Evolutionary conservation across 176 grass and related monocot genomes (phyloP).

Genomic region (Eleusine indica): DNA sequence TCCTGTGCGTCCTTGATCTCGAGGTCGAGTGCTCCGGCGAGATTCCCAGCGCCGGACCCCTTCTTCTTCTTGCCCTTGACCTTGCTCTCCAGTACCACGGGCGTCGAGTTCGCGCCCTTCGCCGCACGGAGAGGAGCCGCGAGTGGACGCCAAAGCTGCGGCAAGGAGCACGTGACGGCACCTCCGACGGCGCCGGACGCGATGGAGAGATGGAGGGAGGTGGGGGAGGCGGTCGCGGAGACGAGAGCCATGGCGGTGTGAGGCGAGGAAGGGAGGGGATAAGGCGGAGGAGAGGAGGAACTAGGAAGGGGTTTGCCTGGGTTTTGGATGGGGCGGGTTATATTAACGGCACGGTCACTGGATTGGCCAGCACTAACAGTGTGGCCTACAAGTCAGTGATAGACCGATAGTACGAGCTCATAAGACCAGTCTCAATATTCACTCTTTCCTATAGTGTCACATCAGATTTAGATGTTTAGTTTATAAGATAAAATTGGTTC

Average conservation of each 20-base stretch:
- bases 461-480: too few species aligned
- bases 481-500: too few species aligned
- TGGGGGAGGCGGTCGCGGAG: not conserved
- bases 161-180: not conserved
- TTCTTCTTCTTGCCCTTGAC: constrained; percentile 59
- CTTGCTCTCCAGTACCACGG: constrained; percentile 46
- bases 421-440: too few species aligned
- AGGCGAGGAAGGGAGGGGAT: constrained; percentile 17
- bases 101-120: constrained; percentile 28
- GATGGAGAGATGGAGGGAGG: not conserved
- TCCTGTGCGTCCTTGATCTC: constrained; percentile 79
- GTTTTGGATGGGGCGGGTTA: constrained; percentile 23
- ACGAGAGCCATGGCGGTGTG: constrained; percentile 41
- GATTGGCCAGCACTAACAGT: not conserved
- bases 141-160: not conserved
- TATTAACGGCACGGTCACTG: not conserved
- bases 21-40: constrained; percentile 56
- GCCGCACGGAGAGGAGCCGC: constrained; percentile 24
- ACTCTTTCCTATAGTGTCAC: too few species aligned
- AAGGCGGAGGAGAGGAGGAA: not conserved
- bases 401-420: not conserved
- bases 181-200: too few species aligned
- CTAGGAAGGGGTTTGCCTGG: constrained; percentile 23
- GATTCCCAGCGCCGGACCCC: constrained; percentile 43
- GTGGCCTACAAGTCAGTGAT: not conserved